Evolutionary conservation across 345 rosid genomes (phyloP), one percentile per base, ranked within the genome.

Genomic region (Noccaea bulbosa): DNA sequence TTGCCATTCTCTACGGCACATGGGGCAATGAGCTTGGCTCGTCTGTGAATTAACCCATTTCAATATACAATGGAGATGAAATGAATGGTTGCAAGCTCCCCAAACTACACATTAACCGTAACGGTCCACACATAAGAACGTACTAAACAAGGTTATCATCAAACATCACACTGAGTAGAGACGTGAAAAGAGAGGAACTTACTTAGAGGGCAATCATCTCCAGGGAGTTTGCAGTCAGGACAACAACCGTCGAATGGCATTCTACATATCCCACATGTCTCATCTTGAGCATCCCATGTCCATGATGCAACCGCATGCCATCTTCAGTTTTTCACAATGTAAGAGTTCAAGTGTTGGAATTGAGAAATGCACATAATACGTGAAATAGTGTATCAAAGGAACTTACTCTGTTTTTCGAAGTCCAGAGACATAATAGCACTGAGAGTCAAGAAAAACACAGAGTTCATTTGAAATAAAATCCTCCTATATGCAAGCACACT

Each of bases 271-370:
- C 97, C 99, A 72, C 99, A 94, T 4, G 93, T 88, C 82, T 91
- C 99, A 56, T 91, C 97, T 80, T 88, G 95, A 32, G 99, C 96
- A 84, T 89, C 99, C 99, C 96, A 94, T 9, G 96, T 91, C 97
- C 99, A 91, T 55, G 96, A 87, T 62, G 88, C 97, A 65, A 94
- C 95, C 62, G 92, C 99, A 77, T 94, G 99, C 95, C 97, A 94
- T 78, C 99, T 94, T 16, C 30, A 57, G 45, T 37, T 17, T 57
- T 68, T 53, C 24, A 22, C 58, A 39, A 5, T n/a, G 34, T 12
- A 58, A 40, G 40, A 51, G 60, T 16, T 75, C 63, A 59, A 46
- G 34, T 43, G 51, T 1, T 65, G 41, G 22, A 39, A 61, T 11
- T 68, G 43, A 17, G 34, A 30, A 4, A 2, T 67, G 46, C 68